These are phyloP conservation scores for Tylopilus cervinicoccineus DNA, from an alignment of 768 basidiomycete genomes.

Conservation along the genomic window DNA sequence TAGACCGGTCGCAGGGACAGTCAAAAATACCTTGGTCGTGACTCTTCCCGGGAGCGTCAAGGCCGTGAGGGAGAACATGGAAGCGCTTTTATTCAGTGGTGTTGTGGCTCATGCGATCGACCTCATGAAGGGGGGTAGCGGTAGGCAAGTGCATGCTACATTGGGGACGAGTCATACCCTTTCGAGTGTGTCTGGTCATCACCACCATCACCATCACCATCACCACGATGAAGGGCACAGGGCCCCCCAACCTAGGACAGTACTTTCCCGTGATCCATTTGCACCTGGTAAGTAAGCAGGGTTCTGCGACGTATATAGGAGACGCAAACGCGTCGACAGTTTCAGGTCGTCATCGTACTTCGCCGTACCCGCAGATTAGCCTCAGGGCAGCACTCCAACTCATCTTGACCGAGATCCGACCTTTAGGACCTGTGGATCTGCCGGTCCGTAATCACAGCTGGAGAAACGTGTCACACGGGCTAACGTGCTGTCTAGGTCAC, in stretches of 20 bases:
- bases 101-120: constrained; percentile 71
- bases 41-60: constrained; percentile 85
- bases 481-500: constrained; percentile 46
- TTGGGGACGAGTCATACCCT: constrained; percentile 36
- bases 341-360: constrained; percentile 66
- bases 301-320: background rate
- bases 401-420: constrained; percentile 46
- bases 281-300: constrained; percentile 49
- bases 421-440: constrained; percentile 37
- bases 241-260: constrained; percentile 51
- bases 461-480: background rate
- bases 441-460: constrained; percentile 35
- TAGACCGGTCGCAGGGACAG: constrained; percentile 76
- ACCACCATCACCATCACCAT: constrained; percentile 26
- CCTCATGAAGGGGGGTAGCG: constrained; percentile 64
- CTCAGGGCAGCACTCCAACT: constrained; percentile 60
- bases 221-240: constrained; percentile 41
- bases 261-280: constrained; percentile 66
- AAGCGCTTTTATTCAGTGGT: constrained; percentile 52
- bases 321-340: constrained; percentile 35
- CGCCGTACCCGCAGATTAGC: constrained; percentile 71
- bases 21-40: constrained; percentile 61
- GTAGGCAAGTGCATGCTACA: constrained; percentile 51
- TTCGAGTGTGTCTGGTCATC: constrained; percentile 24
- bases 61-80: constrained; percentile 77